Base-by-base conservation (phyloP, 208 protist genomes). In the Leishmania major region DNA sequence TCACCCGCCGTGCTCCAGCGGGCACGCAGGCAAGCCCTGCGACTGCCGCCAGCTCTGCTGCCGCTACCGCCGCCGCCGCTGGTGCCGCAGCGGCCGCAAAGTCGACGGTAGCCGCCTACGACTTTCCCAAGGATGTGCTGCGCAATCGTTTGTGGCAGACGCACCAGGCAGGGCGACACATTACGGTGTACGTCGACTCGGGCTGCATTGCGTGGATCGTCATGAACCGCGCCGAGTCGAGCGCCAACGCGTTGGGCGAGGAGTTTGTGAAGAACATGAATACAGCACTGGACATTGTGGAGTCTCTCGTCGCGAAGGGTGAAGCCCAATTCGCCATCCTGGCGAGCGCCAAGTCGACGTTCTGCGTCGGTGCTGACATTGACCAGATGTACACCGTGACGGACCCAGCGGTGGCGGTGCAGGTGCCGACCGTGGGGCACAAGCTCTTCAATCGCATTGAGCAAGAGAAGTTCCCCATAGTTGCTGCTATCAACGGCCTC, bases 401-500 rank as follows among this genome's bases (percentile, higher is more conserved):
- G 17, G 93, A 96, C 69, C 84, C 69, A 49, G 62, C 78, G 22
- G 62, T 89, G 19, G 90, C 89, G n/a, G 77, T 76, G 62, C 70
- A 83, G 75, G 87, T 91, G 53, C 78, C 86, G 45, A 77, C 80
- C 51, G 73, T 66, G 4, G 93, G 92, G 15, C 91, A 94, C 81
- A 78, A 75, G n/a, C 81, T 95, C 31, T 94, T 96, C 87, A 91
- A 92, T 79, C 89, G 90, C 64, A 93, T 97, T 75, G 87, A 95
- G 73, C 49, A 55, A 8, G 77, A 87, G 51, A 78, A 81, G 25
- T 92, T 93, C 81, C 97, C 97, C 22, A 84, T 97, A 28, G 91
- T 99, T 37, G 97, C 97, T 8, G 98, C 98, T 55, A 98, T 99
- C 83, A 92, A 99, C 82, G 98, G 97, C 31, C 81, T 94, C 25